Percentiles rank a stretch among this genome's conserved stretches.
Evolutionary conservation across 495 filamentous ascomycete genomes (phyloP).

Genomic region (Penicillium malachiteum): DNA sequence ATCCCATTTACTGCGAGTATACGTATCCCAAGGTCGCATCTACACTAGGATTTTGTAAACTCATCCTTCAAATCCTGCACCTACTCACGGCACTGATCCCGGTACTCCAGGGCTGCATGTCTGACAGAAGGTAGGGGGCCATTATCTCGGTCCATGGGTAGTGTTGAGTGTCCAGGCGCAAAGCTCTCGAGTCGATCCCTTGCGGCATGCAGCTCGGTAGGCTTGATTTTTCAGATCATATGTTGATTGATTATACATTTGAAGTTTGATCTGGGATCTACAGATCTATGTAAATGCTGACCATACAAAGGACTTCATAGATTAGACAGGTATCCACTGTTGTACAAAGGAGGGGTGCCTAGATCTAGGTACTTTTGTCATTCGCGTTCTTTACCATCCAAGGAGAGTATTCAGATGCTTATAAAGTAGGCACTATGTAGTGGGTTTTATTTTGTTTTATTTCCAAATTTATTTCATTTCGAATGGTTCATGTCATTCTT

Average conservation of each 20-base stretch:
- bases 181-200: constrained; percentile 13
- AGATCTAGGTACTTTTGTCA: no score
- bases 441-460: no score
- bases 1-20: neutral
- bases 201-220: constrained; percentile 12
- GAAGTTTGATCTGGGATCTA: neutral
- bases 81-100: no score
- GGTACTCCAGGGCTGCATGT: constrained; percentile 5
- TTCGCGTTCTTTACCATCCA: no score
- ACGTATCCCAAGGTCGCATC: neutral
- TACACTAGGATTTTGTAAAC: neutral
- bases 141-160: constrained; percentile 7
- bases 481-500: no score
- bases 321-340: no score
- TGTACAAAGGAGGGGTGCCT: no score
- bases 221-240: constrained; percentile 13
- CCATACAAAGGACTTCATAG: neutral
- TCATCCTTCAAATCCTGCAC: no score
- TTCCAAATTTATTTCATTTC: no score
- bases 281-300: neutral
- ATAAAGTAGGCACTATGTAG: no score
- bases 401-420: no score
- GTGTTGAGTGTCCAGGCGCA: constrained; percentile 13
- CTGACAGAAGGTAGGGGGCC: constrained; percentile 21
- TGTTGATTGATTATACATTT: constrained; percentile 6